Percentiles rank a stretch among this genome's conserved stretches.
These are phyloP conservation scores for Barbarea vulgaris DNA, from an alignment of 345 rosid species.

Conservation along the genomic window DNA sequence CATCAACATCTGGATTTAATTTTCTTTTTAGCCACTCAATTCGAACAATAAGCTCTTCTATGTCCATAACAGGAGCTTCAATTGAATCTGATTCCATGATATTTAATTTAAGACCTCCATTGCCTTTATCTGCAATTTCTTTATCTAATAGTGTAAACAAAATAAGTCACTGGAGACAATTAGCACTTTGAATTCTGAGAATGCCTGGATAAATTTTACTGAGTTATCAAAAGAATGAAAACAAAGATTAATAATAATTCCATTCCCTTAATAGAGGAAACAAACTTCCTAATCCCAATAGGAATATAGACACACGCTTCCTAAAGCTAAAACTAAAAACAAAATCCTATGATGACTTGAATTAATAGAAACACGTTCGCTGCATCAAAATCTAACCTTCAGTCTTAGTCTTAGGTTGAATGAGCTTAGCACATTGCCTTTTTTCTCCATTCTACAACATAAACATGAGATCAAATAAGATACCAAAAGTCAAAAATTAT, in stretches of 20 bases:
- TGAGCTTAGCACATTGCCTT: constrained; percentile 23
- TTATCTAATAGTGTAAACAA: neutral
- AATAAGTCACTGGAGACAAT: too few relatives aligned
- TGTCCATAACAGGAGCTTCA: constrained; percentile 63
- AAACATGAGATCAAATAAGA: neutral
- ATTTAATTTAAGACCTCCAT: constrained; percentile 37
- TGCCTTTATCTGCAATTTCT: neutral
- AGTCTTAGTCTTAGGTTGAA: neutral
- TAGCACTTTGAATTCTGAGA: too few relatives aligned
- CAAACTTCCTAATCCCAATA: too few relatives aligned
- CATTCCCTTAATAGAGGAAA: too few relatives aligned
- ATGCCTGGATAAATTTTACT: too few relatives aligned
- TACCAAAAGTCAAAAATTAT: neutral
- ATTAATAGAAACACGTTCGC: neutral
- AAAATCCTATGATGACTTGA: neutral
- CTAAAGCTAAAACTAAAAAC: too few relatives aligned
- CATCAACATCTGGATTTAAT: constrained; percentile 35
- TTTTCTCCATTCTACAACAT: constrained; percentile 19
- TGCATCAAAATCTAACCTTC: constrained; percentile 23
- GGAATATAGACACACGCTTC: neutral
- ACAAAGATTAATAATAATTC: neutral
- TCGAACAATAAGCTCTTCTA: constrained; percentile 62
- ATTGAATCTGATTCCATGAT: constrained; percentile 47
- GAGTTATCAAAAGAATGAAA: neutral
- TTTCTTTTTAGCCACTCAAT: constrained; percentile 56